phyloP scores from a whole-genome alignment of 2,329 filamentous ascomycete species.

The Cryphonectria radicalis region DNA sequence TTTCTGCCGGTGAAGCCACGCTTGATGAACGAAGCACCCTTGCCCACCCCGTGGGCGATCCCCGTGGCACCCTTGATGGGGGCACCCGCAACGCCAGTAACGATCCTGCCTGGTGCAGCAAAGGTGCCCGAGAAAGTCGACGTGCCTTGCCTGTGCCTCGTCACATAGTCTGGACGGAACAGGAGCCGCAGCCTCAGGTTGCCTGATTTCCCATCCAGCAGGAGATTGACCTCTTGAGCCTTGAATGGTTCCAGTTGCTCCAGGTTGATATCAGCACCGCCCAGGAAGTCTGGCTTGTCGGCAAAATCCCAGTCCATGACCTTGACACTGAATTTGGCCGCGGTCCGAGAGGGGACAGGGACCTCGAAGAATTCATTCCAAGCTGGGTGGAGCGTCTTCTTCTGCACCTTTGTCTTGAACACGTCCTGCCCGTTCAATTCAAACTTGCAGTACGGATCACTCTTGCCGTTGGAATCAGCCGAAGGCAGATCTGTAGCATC shows the following conservation, averaged over 20 bases:
- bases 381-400: slow-evolving; percentile 91
- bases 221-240: slow-evolving; percentile 73
- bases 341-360: slow-evolving; percentile 80
- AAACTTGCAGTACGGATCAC: slow-evolving; percentile 96
- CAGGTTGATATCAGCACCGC: slow-evolving; percentile 75
- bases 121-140: slow-evolving; percentile 94
- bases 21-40: slow-evolving; percentile 88
- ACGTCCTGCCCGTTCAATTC: slow-evolving; percentile 86
- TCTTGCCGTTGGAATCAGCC: slow-evolving; percentile 94
- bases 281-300: slow-evolving; percentile 91
- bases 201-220: slow-evolving; percentile 88
- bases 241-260: slow-evolving; percentile 83
- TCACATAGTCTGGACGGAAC: slow-evolving; percentile 92
- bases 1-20: slow-evolving; percentile 80
- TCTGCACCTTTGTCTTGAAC: slow-evolving; percentile 93
- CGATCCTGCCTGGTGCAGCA: slow-evolving; percentile 82
- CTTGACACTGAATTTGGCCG: slow-evolving; percentile 78
- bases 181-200: slow-evolving; percentile 80
- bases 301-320: slow-evolving; percentile 98
- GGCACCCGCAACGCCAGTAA: slow-evolving; percentile 77
- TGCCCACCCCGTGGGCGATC: slow-evolving; percentile 77
- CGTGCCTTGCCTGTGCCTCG: slow-evolving; percentile 82
- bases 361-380: slow-evolving; percentile 98
- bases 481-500: slow-evolving; percentile 88
- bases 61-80: slow-evolving; percentile 90